phyloP scores from a whole-genome alignment of 768 basidiomycete genomes.

The Agaricus subrufescens region DNA sequence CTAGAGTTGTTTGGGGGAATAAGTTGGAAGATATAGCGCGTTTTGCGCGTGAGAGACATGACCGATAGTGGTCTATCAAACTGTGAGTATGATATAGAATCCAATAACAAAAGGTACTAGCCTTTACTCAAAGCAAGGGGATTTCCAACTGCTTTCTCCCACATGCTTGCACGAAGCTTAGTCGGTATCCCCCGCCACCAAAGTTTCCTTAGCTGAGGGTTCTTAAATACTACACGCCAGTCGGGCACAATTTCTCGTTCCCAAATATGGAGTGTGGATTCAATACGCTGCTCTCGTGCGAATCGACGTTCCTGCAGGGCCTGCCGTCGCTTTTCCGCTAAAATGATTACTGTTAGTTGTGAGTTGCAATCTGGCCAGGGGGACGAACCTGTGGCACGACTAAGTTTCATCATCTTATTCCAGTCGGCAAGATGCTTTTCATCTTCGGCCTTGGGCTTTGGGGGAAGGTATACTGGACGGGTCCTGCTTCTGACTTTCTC shows the following conservation, averaged over 20 bases:
- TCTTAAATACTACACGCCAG: conserved; percentile 71
- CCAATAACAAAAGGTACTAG: conserved; percentile 21
- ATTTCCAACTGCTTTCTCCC: conserved; percentile 86
- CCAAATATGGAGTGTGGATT: conserved; percentile 71
- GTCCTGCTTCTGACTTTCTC: conserved; percentile 84
- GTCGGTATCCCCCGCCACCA: conserved; percentile 92
- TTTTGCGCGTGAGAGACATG: conserved; percentile 68
- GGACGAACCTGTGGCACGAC: conserved; percentile 62
- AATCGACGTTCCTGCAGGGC: conserved; percentile 59
- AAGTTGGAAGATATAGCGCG: conserved; percentile 59
- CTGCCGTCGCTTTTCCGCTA: conserved; percentile 69
- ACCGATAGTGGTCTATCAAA: conserved; percentile 61
- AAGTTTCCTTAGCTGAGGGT: conserved; percentile 58
- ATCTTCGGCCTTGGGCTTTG: conserved; percentile 75
- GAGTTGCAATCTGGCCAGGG: not conserved
- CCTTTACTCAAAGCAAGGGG: conserved; percentile 79
- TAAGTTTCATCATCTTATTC: conserved; percentile 84
- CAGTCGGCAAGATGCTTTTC: conserved; percentile 80
- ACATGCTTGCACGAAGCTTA: conserved; percentile 73
- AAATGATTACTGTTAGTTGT: not conserved
- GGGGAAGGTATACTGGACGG: conserved; percentile 80
- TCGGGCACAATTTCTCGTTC: conserved; percentile 77
- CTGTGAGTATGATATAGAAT: conserved; percentile 6
- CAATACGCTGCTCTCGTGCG: conserved; percentile 61
- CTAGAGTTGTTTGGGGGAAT: conserved; percentile 62